Conservation (phyloP, 805 yeast species). For the Maudiozyma barnettii region DNA sequence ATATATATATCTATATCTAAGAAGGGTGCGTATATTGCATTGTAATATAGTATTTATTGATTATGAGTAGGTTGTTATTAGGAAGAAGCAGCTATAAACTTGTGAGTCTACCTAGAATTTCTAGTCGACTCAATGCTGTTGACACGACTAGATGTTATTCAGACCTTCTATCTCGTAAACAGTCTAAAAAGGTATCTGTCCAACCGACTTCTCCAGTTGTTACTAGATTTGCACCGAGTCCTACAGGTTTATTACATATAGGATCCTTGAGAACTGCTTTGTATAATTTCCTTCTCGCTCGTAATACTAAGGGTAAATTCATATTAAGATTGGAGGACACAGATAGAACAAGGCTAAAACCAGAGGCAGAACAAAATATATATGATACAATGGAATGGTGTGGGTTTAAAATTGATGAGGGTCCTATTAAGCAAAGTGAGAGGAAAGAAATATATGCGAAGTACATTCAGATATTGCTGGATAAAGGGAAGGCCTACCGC, state of each 20-base stretch:
- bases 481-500: slow-evolving; percentile 66
- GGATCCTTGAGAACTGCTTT: slow-evolving; percentile 92
- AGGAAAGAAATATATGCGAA: slow-evolving; percentile 55
- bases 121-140: too few relatives aligned
- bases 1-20: too few relatives aligned
- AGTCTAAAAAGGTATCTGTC: slow-evolving; percentile 6
- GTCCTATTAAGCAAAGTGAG: slow-evolving; percentile 79
- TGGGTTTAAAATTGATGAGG: slow-evolving; percentile 69
- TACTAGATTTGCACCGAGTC: slow-evolving; percentile 96
- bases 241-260: slow-evolving; percentile 89
- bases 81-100: too few relatives aligned
- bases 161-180: not conserved
- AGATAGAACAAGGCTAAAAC: slow-evolving; percentile 67
- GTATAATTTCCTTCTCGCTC: slow-evolving; percentile 78
- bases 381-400: slow-evolving; percentile 73
- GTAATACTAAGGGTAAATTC: slow-evolving; percentile 70
- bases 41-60: too few relatives aligned
- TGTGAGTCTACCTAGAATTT: too few relatives aligned
- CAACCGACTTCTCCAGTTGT: slow-evolving; percentile 52
- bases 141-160: not conserved
- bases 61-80: too few relatives aligned
- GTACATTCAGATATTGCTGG: slow-evolving; percentile 48
- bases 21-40: too few relatives aligned
- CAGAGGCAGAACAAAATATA: slow-evolving; percentile 75
- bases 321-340: slow-evolving; percentile 85